Evolutionary conservation across 2,329 filamentous ascomycete genomes (phyloP).

Genomic region (Cladosporium halotolerans): DNA sequence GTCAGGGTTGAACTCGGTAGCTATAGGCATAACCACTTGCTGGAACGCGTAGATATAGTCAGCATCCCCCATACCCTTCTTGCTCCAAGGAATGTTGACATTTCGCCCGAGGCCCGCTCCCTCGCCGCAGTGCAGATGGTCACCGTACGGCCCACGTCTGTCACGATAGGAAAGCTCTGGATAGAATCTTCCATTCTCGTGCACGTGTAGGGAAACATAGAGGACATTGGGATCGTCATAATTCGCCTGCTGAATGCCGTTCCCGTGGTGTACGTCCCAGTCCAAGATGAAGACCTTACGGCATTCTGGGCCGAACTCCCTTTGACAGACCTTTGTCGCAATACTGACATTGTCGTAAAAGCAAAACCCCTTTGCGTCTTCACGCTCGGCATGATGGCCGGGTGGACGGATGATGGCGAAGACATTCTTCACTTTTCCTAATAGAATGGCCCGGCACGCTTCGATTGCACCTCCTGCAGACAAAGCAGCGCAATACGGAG

Average conservation of each 20-base stretch:
- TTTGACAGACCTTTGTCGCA: conserved; percentile 80
- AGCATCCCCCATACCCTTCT: conserved; percentile 79
- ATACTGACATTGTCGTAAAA: conserved; percentile 97
- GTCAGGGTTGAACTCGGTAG: conserved; percentile 86
- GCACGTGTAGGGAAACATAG: conserved; percentile 92
- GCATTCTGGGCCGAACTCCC: conserved; percentile 70
- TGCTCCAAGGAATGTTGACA: conserved; percentile 64
- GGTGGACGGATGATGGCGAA: conserved; percentile 93
- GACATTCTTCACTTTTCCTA: conserved; percentile 80
- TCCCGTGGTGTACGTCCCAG: conserved; percentile 77
- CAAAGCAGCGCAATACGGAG: conserved; percentile 63
- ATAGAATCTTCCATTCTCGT: conserved; percentile 79
- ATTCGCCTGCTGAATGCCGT: conserved; percentile 93
- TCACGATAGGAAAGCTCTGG: conserved; percentile 58
- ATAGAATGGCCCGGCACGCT: conserved; percentile 84
- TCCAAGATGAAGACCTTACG: conserved; percentile 89
- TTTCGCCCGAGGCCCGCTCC: conserved; percentile 56
- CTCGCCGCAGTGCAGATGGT: conserved; percentile 54
- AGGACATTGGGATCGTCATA: conserved; percentile 91
- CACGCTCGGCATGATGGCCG: conserved; percentile 86
- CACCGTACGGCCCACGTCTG: conserved; percentile 48
- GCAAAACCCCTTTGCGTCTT: conserved; percentile 87
- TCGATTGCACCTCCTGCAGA: conserved; percentile 93
- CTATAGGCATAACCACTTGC: conserved; percentile 92
- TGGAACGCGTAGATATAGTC: conserved; percentile 98